These are phyloP conservation scores for Dactylellina cionopaga DNA, from an alignment of 2,329 filamentous ascomycete species.

Conservation along the genomic window DNA sequence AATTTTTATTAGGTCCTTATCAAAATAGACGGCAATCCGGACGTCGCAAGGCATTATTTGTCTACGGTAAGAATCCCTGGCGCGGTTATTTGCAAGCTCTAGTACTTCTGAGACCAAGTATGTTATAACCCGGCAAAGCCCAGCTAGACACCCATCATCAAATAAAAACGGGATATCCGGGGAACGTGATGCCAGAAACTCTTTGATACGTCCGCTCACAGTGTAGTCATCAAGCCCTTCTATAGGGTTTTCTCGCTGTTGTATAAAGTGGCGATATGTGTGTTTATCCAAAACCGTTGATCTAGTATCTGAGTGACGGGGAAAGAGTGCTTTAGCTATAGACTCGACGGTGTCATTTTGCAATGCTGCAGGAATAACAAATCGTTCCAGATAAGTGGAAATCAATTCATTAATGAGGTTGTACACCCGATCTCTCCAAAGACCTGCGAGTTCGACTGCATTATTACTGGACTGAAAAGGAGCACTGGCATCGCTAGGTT, in stretches of 20 bases:
- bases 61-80: not conserved
- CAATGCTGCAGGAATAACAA: not conserved
- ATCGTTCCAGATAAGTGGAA: slow-evolving; percentile 3
- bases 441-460: not conserved
- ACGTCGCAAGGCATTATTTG: slow-evolving; percentile 20
- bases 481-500: no score
- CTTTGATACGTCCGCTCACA: slow-evolving; percentile 1
- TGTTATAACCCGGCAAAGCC: slow-evolving; percentile 2
- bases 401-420: slow-evolving; percentile 17
- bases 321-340: not conserved
- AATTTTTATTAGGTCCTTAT: slow-evolving; percentile 3
- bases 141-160: not conserved
- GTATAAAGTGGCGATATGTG: slow-evolving; percentile 2
- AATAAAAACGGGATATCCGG: not conserved
- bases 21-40: slow-evolving; percentile 9
- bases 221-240: not conserved
- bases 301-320: not conserved
- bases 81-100: slow-evolving; percentile 3
- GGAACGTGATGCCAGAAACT: not conserved
- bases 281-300: not conserved
- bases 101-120: slow-evolving; percentile 18
- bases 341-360: not conserved
- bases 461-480: not conserved
- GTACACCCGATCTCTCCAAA: not conserved
- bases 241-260: not conserved